Evolutionary conservation across 2,329 filamentous ascomycete species (phyloP).

Genomic region (Meredithiella fracta): DNA sequence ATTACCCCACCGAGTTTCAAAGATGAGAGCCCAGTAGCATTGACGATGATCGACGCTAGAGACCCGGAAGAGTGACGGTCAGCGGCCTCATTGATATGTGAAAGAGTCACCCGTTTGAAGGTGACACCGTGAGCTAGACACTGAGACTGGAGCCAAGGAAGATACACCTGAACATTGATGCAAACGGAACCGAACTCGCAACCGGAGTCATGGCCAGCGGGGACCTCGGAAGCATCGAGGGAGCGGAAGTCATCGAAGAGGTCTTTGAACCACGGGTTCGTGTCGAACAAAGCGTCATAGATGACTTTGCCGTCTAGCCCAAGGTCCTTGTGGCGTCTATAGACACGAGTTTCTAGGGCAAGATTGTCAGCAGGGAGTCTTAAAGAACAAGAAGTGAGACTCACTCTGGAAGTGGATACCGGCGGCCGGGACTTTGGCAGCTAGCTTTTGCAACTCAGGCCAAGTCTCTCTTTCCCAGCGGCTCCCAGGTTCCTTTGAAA

Average conservation of each 20-base stretch:
- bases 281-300: constrained; percentile 49
- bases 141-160: constrained; percentile 70
- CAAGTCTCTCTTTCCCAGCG: constrained; percentile 49
- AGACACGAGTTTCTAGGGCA: constrained; percentile 29
- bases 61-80: not conserved
- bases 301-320: constrained; percentile 20
- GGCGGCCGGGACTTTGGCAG: constrained; percentile 52
- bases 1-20: constrained; percentile 64
- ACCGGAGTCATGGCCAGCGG: constrained; percentile 50
- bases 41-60: constrained; percentile 45
- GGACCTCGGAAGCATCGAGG: constrained; percentile 41
- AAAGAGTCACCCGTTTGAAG: constrained; percentile 44
- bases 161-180: constrained; percentile 79
- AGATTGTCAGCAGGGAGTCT: not conserved
- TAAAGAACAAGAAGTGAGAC: not conserved
- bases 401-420: constrained; percentile 64
- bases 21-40: constrained; percentile 68
- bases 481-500: constrained; percentile 27
- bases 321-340: constrained; percentile 46
- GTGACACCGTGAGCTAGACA: constrained; percentile 58
- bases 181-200: constrained; percentile 71
- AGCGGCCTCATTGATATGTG: constrained; percentile 56
- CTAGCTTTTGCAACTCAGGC: constrained; percentile 43
- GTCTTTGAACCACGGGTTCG: constrained; percentile 58
- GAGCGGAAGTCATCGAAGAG: constrained; percentile 54